phyloP scores from a whole-genome alignment of 2,329 filamentous ascomycete genomes.

The Eutypella sp. region DNA sequence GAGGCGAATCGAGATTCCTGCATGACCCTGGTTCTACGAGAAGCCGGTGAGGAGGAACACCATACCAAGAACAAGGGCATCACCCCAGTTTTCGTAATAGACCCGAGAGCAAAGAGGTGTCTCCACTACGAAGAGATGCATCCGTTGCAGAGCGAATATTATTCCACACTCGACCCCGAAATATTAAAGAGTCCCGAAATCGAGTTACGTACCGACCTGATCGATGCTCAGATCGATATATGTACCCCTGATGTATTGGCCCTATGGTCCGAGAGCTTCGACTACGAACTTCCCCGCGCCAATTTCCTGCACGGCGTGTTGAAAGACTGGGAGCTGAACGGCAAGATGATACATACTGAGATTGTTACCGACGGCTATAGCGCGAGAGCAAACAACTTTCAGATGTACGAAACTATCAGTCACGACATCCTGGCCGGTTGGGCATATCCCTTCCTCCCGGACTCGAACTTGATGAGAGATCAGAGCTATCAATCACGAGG shows the following conservation, averaged over 20 bases:
- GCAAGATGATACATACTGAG: slow-evolving; percentile 92
- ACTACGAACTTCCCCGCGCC: slow-evolving; percentile 84
- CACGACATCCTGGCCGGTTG: slow-evolving; percentile 82
- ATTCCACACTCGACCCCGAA: slow-evolving; percentile 70
- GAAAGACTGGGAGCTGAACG: slow-evolving; percentile 95
- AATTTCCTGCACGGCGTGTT: slow-evolving; percentile 89
- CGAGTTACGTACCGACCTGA: slow-evolving; percentile 79
- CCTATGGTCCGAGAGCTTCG: slow-evolving; percentile 95
- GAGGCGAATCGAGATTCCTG: slow-evolving; percentile 87
- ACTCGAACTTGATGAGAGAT: slow-evolving; percentile 75
- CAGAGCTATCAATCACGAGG: slow-evolving; percentile 71
- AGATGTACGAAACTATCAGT: slow-evolving; percentile 84
- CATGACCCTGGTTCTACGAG: slow-evolving; percentile 90
- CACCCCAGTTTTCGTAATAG: slow-evolving; percentile 80
- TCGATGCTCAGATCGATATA: slow-evolving; percentile 94
- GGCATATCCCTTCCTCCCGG: slow-evolving; percentile 84
- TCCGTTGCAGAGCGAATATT: slow-evolving; percentile 59
- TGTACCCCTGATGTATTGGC: slow-evolving; percentile 94
- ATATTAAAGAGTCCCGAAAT: slow-evolving; percentile 71
- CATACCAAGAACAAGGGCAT: slow-evolving; percentile 71
- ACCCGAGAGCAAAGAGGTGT: slow-evolving; percentile 73
- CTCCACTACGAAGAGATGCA: slow-evolving; percentile 92
- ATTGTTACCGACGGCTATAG: slow-evolving; percentile 80
- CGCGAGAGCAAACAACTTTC: slow-evolving; percentile 77
- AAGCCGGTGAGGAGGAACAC: slow-evolving; percentile 65